These are phyloP conservation scores for Starmera dryadoides DNA, from an alignment of 805 yeast species.

Conservation along the genomic window DNA sequence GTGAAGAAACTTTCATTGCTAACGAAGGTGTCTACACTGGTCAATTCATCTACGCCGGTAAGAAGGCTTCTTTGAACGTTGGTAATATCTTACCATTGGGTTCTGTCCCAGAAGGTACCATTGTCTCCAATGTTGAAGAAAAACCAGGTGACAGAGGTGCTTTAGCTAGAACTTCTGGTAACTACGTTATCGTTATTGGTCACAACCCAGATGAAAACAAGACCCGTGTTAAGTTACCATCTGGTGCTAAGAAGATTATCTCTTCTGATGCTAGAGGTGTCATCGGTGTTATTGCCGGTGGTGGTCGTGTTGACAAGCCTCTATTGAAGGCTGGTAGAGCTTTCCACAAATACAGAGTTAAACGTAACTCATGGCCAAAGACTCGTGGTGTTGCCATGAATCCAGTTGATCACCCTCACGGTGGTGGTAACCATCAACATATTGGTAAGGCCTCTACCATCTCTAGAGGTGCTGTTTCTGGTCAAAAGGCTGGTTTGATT, in stretches of 20 bases:
- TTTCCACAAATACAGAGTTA: conserved; percentile 98
- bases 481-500: conserved; percentile 99
- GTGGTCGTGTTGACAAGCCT: conserved; percentile 99
- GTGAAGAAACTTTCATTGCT: conserved; percentile 98
- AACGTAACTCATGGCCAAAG: conserved; percentile 99
- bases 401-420: conserved; percentile 99
- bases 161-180: conserved; percentile 98
- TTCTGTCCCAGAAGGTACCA: conserved; percentile 98
- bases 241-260: conserved; percentile 97
- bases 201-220: conserved; percentile 99
- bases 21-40: conserved; percentile 99
- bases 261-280: conserved; percentile 98
- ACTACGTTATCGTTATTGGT: conserved; percentile 97
- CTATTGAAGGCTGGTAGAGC: conserved; percentile 99
- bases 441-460: conserved; percentile 99
- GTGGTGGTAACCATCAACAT: conserved; percentile 99
- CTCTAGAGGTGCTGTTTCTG: conserved; percentile 98
- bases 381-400: conserved; percentile 99
- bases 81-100: conserved; percentile 98
- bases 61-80: conserved; percentile 92
- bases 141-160: conserved; percentile 99
- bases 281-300: conserved; percentile 99
- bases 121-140: conserved; percentile 96
- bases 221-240: conserved; percentile 98
- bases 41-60: conserved; percentile 98